phyloP scores from a whole-genome alignment of 257 asterid species.

The Capsicum pubescens region DNA sequence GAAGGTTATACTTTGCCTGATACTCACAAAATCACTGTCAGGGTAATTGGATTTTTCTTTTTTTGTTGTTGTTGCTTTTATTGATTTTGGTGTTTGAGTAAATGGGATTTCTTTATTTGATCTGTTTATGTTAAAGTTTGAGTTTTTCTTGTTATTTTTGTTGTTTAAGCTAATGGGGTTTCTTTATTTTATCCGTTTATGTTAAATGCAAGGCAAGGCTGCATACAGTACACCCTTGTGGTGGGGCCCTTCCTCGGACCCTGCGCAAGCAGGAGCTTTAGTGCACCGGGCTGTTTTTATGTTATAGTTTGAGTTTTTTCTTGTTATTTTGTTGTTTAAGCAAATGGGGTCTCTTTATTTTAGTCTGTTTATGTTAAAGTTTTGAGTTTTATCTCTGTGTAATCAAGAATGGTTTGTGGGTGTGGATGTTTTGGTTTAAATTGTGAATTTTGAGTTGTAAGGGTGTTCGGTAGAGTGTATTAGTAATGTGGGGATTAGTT shows the following conservation, averaged over 20 bases:
- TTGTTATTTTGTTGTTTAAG: conserved; percentile 5
- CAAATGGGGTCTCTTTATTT: conserved; percentile 4
- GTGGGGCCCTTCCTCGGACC: too few species aligned
- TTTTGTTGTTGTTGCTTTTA: background rate
- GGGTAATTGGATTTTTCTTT: too few species aligned
- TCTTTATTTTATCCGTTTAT: background rate
- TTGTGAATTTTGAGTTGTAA: background rate
- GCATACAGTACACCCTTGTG: too few species aligned
- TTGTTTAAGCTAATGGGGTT: too few species aligned
- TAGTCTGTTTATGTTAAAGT: background rate
- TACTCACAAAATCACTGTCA: too few species aligned
- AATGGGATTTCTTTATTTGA: background rate
- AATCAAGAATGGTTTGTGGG: conserved; percentile 11
- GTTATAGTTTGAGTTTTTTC: background rate
- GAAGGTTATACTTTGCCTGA: too few species aligned
- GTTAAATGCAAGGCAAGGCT: background rate
- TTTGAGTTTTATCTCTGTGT: background rate
- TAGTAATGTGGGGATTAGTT: too few species aligned
- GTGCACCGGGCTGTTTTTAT: too few species aligned
- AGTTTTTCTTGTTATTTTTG: background rate
- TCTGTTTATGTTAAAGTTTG: background rate
- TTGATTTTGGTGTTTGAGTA: background rate
- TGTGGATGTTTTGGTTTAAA: background rate
- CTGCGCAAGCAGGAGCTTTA: too few species aligned
- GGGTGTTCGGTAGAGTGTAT: too few species aligned